Evolutionary conservation across 1,284 basidiomycete species (phyloP).

Genomic region (Papiliotrema laurentii): DNA sequence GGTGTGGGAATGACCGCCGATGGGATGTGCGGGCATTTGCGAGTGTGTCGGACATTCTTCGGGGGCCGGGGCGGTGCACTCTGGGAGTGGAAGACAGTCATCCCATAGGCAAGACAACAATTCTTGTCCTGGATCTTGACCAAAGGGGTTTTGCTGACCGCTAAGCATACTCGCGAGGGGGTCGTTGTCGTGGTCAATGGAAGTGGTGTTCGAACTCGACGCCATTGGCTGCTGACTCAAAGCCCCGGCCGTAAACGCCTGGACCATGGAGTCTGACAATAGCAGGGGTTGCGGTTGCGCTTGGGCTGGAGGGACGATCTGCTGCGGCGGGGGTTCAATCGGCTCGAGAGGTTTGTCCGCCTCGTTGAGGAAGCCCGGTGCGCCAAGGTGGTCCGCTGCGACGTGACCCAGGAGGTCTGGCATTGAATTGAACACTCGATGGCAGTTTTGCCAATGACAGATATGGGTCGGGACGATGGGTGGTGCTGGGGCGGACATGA

Average conservation of each 20-base stretch:
- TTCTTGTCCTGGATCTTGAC: constrained; percentile 9
- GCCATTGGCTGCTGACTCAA: neutral
- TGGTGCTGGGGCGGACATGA: too few relatives aligned
- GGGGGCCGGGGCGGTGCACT: constrained; percentile 10
- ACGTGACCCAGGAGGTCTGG: constrained; percentile 52
- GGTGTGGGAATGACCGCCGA: constrained; percentile 13
- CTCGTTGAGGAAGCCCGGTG: constrained; percentile 11
- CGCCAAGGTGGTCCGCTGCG: constrained; percentile 50
- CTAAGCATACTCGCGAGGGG: neutral
- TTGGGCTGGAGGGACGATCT: neutral
- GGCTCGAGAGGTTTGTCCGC: neutral
- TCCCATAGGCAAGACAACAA: constrained; percentile 49
- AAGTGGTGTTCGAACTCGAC: neutral
- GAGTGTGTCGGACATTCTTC: constrained; percentile 11
- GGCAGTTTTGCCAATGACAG: constrained; percentile 52
- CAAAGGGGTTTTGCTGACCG: neutral
- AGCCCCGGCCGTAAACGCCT: neutral
- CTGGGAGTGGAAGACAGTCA: constrained; percentile 40
- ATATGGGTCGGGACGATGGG: constrained; percentile 22
- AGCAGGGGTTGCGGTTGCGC: neutral
- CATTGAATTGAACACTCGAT: constrained; percentile 47
- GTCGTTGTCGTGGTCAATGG: neutral
- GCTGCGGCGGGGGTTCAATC: neutral
- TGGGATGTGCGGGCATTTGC: constrained; percentile 11
- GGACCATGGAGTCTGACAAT: neutral